Evolutionary conservation across 257 asterid species (phyloP).

Genomic region (Solanum verrucosum): DNA sequence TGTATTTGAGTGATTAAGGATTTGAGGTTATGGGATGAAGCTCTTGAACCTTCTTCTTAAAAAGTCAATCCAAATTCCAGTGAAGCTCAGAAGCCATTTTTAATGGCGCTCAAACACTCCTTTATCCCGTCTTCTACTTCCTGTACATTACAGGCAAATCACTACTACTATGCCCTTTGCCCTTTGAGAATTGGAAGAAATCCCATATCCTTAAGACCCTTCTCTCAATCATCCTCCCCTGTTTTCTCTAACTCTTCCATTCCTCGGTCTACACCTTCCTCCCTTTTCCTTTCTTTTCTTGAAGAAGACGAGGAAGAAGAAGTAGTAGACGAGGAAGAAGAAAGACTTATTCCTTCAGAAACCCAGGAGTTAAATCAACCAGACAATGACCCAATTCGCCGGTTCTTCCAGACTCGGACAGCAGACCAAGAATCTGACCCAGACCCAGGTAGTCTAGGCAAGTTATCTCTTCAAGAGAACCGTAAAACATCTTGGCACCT

Average conservation of each 20-base stretch:
- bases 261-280: conserved; percentile 17
- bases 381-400: conserved; percentile 54
- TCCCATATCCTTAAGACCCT: conserved; percentile 4
- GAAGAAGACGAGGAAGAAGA: conserved; percentile 12
- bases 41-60: background rate
- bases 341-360: background rate
- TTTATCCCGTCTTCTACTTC: conserved; percentile 9
- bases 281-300: conserved; percentile 69
- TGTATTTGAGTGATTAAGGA: too few relatives aligned
- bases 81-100: background rate
- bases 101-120: conserved; percentile 4
- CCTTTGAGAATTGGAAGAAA: conserved; percentile 19
- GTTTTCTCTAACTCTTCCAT: conserved; percentile 20
- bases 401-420: conserved; percentile 50
- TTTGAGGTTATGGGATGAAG: background rate
- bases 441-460: conserved; percentile 59
- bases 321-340: background rate
- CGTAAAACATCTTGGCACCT: conserved; percentile 78
- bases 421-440: conserved; percentile 20
- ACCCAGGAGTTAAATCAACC: background rate
- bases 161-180: conserved; percentile 6
- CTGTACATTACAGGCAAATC: conserved; percentile 9
- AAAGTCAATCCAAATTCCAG: background rate
- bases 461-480: conserved; percentile 44
- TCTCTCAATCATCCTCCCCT: conserved; percentile 18